Percentiles rank a stretch among this genome's conserved stretches.
phyloP scores from a whole-genome alignment of 805 yeast species.

The Candida cerambycidarum region DNA sequence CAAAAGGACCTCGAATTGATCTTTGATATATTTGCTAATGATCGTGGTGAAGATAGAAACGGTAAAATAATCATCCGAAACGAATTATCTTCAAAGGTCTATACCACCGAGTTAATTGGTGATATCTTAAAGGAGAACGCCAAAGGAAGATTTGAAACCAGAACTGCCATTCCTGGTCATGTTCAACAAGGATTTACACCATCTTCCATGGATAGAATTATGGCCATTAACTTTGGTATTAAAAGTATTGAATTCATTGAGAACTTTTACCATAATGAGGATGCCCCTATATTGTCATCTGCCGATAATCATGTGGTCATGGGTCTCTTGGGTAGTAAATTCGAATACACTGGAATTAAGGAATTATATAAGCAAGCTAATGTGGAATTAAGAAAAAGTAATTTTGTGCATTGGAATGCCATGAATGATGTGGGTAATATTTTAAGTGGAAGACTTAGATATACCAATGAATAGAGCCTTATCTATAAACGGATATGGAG shows the following conservation, averaged over 20 bases:
- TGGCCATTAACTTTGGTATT: conserved; percentile 70
- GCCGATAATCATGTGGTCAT: conserved; percentile 46
- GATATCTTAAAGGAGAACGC: conserved; percentile 65
- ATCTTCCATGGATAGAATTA: conserved; percentile 72
- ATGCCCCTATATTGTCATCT: background rate
- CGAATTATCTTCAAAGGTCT: conserved; percentile 66
- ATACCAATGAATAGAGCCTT: too few species aligned
- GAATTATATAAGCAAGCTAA: conserved; percentile 64
- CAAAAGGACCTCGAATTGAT: conserved; percentile 65
- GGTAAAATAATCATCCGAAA: conserved; percentile 72
- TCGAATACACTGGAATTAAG: conserved; percentile 56
- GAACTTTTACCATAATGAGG: conserved; percentile 9
- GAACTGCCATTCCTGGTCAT: conserved; percentile 83
- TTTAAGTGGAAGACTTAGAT: conserved; percentile 63
- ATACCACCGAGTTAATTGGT: conserved; percentile 67
- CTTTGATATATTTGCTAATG: conserved; percentile 56
- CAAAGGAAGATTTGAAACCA: conserved; percentile 67
- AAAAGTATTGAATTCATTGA: conserved; percentile 72
- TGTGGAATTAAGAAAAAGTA: conserved; percentile 62
- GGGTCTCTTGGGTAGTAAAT: conserved; percentile 67
- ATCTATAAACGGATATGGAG: too few species aligned
- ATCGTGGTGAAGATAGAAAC: conserved; percentile 62
- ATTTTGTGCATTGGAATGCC: conserved; percentile 65
- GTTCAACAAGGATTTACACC: conserved; percentile 85
- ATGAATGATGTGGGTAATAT: conserved; percentile 62